These are phyloP conservation scores for Cutaneotrichosporon sp. DNA, from an alignment of 1,284 basidiomycete species.

Conservation along the genomic window DNA sequence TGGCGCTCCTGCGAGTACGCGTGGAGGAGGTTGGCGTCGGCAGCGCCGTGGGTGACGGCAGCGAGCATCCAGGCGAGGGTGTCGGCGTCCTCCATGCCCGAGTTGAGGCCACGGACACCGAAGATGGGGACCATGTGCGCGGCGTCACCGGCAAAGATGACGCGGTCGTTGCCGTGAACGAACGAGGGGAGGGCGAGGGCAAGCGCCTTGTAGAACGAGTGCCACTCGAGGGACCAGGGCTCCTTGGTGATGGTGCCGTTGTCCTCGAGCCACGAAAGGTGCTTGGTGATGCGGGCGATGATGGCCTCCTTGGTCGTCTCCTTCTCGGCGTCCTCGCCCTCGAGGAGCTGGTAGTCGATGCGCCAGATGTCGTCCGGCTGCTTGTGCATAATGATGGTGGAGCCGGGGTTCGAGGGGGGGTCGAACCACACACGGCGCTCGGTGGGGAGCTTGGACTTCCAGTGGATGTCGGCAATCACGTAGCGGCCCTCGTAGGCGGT, in stretches of 20 bases:
- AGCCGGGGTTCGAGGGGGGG: constrained; percentile 24
- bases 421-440: constrained; percentile 26
- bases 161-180: constrained; percentile 16
- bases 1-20: constrained; percentile 23
- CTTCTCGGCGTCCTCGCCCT: constrained; percentile 17
- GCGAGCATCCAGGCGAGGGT: constrained; percentile 25
- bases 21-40: constrained; percentile 17
- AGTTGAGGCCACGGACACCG: constrained; percentile 25
- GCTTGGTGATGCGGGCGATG: constrained; percentile 21
- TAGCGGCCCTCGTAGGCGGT: constrained; percentile 27
- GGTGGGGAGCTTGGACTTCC: constrained; percentile 21
- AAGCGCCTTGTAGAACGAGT: constrained; percentile 27
- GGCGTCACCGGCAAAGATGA: constrained; percentile 25
- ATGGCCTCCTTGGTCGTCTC: constrained; percentile 25
- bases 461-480: constrained; percentile 28
- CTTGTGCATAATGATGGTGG: constrained; percentile 29
- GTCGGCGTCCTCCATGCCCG: constrained; percentile 28
- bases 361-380: constrained; percentile 29
- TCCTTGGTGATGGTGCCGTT: constrained; percentile 28
- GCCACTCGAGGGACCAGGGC: constrained; percentile 29
- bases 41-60: constrained; percentile 18
- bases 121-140: constrained; percentile 28
- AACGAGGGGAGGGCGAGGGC: constrained; percentile 22
- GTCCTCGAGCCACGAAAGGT: constrained; percentile 26
- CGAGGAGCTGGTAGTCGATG: constrained; percentile 26